Evolutionary conservation across 768 basidiomycete species (phyloP).

Genomic region (Lactarius psammicola): DNA sequence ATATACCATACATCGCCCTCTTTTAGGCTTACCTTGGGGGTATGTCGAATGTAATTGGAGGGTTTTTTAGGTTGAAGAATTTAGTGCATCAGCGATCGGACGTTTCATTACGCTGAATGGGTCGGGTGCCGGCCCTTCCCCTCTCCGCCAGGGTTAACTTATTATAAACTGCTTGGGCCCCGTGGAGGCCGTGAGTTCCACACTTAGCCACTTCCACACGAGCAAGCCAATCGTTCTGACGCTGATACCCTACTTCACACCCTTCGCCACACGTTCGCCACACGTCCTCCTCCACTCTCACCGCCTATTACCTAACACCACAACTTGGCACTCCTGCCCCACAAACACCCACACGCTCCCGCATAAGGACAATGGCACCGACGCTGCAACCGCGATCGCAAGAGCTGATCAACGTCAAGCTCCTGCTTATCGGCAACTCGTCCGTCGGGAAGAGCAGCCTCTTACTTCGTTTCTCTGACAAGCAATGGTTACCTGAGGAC

Average conservation of each 20-base stretch:
- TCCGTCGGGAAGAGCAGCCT: slow-evolving; percentile 93
- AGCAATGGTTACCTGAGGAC: slow-evolving; percentile 91
- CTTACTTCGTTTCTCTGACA: slow-evolving; percentile 91
- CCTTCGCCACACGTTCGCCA: background rate
- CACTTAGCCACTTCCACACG: background rate
- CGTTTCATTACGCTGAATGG: background rate
- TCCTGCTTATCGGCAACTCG: slow-evolving; percentile 82
- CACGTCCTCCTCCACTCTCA: background rate
- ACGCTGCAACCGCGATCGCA: background rate
- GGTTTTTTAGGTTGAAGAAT: background rate
- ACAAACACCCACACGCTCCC: background rate
- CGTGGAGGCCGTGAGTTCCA: background rate
- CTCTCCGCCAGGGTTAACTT: background rate
- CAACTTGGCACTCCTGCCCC: background rate
- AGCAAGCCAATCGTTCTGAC: background rate
- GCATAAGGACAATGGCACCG: slow-evolving; percentile 16
- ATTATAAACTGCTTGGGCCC: background rate
- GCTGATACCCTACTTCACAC: background rate
- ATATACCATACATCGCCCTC: background rate
- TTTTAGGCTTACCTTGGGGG: background rate
- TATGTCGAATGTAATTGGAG: slow-evolving; percentile 12
- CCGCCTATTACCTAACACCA: background rate
- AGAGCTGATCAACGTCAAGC: slow-evolving; percentile 62
- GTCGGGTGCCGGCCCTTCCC: background rate
- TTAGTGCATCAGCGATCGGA: background rate